Percentiles rank a stretch among this genome's conserved stretches.
These are phyloP conservation scores for Verticillium albo-atrum DNA, from an alignment of 2,329 filamentous ascomycete species.

Conservation along the genomic window DNA sequence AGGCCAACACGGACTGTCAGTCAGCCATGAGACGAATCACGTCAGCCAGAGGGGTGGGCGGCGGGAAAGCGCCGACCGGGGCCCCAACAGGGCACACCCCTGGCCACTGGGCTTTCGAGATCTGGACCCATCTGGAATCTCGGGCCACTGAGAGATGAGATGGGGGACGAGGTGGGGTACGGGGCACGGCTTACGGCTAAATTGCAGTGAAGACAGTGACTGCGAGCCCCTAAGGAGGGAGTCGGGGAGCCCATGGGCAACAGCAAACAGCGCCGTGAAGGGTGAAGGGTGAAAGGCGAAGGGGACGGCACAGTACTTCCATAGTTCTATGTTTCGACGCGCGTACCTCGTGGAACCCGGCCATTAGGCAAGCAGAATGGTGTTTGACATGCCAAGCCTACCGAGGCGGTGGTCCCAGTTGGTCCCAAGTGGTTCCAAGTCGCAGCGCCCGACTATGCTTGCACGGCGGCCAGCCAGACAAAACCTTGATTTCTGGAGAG, in stretches of 20 bases:
- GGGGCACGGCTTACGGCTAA: background rate
- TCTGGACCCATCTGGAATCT: background rate
- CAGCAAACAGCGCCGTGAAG: background rate
- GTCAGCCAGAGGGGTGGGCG: background rate
- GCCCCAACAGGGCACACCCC: background rate
- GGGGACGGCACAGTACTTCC: no score
- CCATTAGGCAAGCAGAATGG: no score
- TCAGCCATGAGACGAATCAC: background rate
- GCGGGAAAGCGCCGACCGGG: background rate
- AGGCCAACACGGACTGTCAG: background rate
- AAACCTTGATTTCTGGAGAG: no score
- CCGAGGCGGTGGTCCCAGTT: no score
- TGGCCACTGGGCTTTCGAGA: background rate
- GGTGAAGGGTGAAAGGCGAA: no score
- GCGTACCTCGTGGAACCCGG: no score
- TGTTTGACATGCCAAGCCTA: no score
- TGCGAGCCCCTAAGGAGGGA: background rate
- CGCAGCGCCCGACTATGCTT: no score
- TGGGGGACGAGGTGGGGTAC: background rate
- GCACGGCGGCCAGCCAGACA: no score
- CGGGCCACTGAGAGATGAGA: background rate
- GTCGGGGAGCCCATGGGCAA: background rate
- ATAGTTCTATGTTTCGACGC: no score
- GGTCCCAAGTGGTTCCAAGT: no score
- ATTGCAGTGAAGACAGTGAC: background rate